Evolutionary conservation across 805 yeast genomes (phyloP).

Genomic region (Ogataea pignaliae): DNA sequence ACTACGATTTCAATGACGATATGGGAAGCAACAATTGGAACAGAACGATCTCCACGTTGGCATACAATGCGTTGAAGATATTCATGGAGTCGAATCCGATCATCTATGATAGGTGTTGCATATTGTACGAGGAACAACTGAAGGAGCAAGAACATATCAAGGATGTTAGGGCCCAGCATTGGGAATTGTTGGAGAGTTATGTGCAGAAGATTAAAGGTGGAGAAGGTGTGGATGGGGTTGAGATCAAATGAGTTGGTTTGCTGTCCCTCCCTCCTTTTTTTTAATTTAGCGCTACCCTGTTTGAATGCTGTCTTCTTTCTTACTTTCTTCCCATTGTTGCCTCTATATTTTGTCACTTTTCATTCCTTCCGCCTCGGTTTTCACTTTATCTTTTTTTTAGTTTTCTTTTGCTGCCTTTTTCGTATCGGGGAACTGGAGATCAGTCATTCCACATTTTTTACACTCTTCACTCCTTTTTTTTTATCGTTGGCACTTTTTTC

Average conservation of each 20-base stretch:
- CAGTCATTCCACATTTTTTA: background rate
- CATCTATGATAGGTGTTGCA: conserved; percentile 88
- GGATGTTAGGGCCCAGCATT: conserved; percentile 57
- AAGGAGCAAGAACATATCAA: conserved; percentile 68
- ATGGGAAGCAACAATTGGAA: conserved; percentile 68
- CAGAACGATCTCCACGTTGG: conserved; percentile 85
- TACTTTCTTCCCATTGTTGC: background rate
- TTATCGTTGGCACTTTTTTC: too few relatives aligned
- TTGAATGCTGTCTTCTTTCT: too few relatives aligned
- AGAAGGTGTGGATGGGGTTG: conserved; percentile 46
- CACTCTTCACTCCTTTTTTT: background rate
- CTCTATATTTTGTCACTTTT: background rate
- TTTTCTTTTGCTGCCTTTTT: conserved; percentile 1
- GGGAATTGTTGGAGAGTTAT: conserved; percentile 64
- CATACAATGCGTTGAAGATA: conserved; percentile 84
- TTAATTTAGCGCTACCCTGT: background rate
- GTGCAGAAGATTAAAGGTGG: conserved; percentile 36
- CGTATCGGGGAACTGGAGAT: background rate
- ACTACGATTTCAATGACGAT: conserved; percentile 37
- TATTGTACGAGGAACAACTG: conserved; percentile 73
- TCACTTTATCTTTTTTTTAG: background rate
- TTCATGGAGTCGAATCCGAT: conserved; percentile 92
- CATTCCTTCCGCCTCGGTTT: background rate
- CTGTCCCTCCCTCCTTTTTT: background rate
- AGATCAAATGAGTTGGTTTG: conserved; percentile 35